Conservation (phyloP, 257 asterid species). For the Voacanga thouarsii region DNA sequence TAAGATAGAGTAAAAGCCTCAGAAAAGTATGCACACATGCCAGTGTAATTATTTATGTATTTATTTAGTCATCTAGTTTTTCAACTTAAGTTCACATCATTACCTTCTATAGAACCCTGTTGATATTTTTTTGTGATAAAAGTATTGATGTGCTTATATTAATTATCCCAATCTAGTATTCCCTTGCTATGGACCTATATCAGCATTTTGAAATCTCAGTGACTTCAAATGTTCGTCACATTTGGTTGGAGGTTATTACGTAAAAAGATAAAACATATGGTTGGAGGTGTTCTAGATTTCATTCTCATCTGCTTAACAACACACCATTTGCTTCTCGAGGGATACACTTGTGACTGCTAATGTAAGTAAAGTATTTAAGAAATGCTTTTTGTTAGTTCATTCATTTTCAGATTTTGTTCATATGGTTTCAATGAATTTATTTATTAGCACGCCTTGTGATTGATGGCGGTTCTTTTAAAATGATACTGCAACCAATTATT, state of each 20-base stretch:
- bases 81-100: neutral
- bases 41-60: neutral
- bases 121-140: neutral
- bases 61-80: neutral
- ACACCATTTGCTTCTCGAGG: neutral
- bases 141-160: neutral
- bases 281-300: neutral
- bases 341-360: neutral
- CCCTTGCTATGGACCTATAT: neutral
- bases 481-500: neutral
- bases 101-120: neutral
- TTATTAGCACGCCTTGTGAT: neutral
- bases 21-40: neutral
- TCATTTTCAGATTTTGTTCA: neutral
- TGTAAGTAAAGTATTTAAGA: neutral
- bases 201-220: neutral
- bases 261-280: neutral
- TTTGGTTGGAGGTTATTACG: neutral
- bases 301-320: neutral
- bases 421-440: neutral
- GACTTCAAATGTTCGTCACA: neutral
- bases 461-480: neutral
- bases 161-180: neutral
- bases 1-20: neutral
- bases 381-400: neutral